Percentiles rank a stretch among this genome's conserved stretches.
These are phyloP conservation scores for Stereocaulon alpinum DNA, from an alignment of 495 filamentous ascomycete genomes.

Conservation along the genomic window DNA sequence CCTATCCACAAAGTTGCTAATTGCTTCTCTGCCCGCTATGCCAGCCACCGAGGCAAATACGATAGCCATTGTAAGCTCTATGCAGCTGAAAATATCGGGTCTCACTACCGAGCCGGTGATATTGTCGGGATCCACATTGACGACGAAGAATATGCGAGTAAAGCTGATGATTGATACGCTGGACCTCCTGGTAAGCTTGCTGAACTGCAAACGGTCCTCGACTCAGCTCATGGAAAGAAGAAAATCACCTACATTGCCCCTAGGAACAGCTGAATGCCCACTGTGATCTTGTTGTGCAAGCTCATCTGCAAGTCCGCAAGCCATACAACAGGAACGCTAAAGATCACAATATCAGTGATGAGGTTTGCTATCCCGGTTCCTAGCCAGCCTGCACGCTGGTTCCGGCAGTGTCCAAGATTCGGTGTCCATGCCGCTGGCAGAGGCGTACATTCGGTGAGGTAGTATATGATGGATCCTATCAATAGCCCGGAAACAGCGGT, in stretches of 20 bases:
- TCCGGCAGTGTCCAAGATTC: conserved; percentile 2
- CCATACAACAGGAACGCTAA: conserved; percentile 13
- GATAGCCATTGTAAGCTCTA: conserved; percentile 13
- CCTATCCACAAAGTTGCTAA: conserved; percentile 9
- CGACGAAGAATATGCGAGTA: conserved; percentile 13
- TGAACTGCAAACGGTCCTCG: background rate
- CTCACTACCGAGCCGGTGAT: conserved; percentile 15
- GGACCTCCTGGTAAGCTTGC: background rate
- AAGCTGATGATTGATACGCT: conserved; percentile 14
- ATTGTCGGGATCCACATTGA: conserved; percentile 6
- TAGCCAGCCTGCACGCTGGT: conserved; percentile 7
- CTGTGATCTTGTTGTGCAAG: conserved; percentile 12
- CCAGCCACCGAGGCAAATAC: conserved; percentile 14
- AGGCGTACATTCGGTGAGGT: conserved; percentile 8
- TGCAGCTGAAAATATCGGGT: conserved; percentile 14
- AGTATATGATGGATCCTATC: conserved; percentile 9
- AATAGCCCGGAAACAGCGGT: conserved; percentile 7
- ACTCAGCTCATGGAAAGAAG: background rate
- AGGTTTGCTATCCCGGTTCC: conserved; percentile 14
- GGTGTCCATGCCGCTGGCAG: conserved; percentile 9
- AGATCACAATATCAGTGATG: conserved; percentile 13
- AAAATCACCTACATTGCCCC: conserved; percentile 8
- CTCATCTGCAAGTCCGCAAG: conserved; percentile 13
- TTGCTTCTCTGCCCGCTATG: conserved; percentile 10
- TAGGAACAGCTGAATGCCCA: conserved; percentile 10